phyloP scores from a whole-genome alignment of 495 filamentous ascomycete species.

The Talaromyces ruber region DNA sequence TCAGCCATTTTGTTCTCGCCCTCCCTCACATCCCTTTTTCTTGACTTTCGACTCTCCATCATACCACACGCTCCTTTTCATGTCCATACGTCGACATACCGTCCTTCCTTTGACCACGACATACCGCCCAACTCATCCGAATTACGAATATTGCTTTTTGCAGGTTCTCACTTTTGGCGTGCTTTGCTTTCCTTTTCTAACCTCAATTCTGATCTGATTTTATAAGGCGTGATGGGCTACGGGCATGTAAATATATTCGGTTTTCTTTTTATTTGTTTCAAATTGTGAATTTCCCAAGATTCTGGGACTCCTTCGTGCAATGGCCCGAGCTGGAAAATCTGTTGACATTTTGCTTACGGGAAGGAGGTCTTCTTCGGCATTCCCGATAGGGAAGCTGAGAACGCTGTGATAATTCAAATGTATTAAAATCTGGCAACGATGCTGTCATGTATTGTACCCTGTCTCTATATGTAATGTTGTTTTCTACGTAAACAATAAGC shows the following conservation, averaged over 20 bases:
- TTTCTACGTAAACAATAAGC: not conserved
- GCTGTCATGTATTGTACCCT: not conserved
- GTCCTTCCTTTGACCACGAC: not conserved
- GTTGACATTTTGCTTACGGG: not conserved
- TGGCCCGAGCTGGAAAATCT: not conserved
- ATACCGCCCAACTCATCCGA: slow-evolving; percentile 1
- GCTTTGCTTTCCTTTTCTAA: not conserved
- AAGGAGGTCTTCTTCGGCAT: not conserved
- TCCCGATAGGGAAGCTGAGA: not conserved
- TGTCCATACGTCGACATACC: not conserved
- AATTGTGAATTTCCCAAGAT: not conserved
- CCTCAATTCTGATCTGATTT: not conserved
- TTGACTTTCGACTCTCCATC: not conserved
- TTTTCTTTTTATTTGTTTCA: not conserved
- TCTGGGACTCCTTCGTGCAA: not conserved
- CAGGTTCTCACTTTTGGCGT: not conserved
- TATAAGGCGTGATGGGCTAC: not conserved
- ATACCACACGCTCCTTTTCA: not conserved
- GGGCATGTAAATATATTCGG: not conserved
- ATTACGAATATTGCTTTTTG: slow-evolving; percentile 2
- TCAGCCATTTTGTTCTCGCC: not conserved
- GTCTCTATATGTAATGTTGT: not conserved
- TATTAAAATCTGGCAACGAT: not conserved
- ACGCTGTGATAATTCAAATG: not conserved
- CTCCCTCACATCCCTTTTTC: not conserved